Conservation (phyloP, 1,139 yeast species). For the Yamadazyma dushanensis region DNA sequence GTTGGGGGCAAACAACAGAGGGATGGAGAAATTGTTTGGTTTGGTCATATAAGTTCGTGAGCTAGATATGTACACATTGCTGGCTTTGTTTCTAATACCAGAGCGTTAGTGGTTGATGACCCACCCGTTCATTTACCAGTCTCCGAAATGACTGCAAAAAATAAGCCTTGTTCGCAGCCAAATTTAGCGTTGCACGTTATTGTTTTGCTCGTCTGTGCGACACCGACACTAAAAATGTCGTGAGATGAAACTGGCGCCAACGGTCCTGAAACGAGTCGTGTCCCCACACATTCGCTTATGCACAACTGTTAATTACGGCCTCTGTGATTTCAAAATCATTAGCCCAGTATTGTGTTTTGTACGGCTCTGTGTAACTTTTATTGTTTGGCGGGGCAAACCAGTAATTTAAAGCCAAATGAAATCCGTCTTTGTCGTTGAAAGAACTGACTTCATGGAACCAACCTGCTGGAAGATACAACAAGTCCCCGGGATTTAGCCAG, state of each 20-base stretch:
- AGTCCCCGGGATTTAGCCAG: conserved; percentile 58
- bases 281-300: background rate
- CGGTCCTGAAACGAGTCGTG: background rate
- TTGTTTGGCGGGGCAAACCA: conserved; percentile 72
- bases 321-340: conserved; percentile 36
- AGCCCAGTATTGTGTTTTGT: conserved; percentile 51
- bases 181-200: too few species aligned
- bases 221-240: conserved; percentile 2
- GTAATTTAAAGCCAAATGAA: conserved; percentile 67
- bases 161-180: background rate
- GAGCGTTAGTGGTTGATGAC: too few species aligned
- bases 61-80: too few species aligned
- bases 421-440: conserved; percentile 26
- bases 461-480: conserved; percentile 71
- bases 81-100: too few species aligned
- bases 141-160: conserved; percentile 1
- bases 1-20: background rate
- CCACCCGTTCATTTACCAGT: too few species aligned
- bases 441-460: conserved; percentile 84
- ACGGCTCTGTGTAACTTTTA: conserved; percentile 28
- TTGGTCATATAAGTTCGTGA: background rate
- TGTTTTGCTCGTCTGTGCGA: too few species aligned
- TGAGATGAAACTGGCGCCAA: background rate
- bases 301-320: background rate
- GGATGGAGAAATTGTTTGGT: background rate